These are phyloP conservation scores for Penicillium nordicum DNA, from an alignment of 2,329 filamentous ascomycete species.

Conservation along the genomic window DNA sequence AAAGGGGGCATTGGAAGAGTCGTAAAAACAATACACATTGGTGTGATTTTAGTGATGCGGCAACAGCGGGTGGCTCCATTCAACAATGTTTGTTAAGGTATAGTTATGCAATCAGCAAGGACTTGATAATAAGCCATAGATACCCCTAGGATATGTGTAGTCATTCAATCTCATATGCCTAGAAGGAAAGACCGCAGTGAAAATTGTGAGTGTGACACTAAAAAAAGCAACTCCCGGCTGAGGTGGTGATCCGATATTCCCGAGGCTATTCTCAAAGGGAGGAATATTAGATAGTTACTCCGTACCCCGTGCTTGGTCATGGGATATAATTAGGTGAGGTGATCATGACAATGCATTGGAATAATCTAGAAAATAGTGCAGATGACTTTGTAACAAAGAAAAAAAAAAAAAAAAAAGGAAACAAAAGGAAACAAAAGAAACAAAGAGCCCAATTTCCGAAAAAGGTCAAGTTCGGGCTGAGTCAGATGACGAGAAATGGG, in stretches of 20 bases:
- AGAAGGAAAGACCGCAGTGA: neutral
- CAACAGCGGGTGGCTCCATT: neutral
- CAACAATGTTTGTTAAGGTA: neutral
- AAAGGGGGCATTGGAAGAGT: neutral
- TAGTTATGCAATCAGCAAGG: neutral
- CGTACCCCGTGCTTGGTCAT: neutral
- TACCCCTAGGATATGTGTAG: neutral
- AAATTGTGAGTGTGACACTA: neutral
- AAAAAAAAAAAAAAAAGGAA: neutral
- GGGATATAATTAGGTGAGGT: neutral
- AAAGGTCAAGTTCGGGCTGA: conserved; percentile 7
- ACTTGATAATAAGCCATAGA: neutral
- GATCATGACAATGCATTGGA: neutral
- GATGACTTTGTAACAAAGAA: neutral
- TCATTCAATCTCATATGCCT: neutral
- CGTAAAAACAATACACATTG: neutral
- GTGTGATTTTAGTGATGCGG: neutral
- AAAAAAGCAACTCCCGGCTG: neutral
- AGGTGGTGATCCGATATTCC: neutral
- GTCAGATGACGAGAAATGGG: conserved; percentile 8
- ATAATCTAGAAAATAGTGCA: neutral
- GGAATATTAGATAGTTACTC: neutral
- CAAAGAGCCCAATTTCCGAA: neutral
- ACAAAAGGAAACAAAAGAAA: neutral
- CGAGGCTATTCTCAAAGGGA: neutral